Evolutionary conservation across 495 filamentous ascomycete genomes (phyloP), one percentile per base, ranked within the genome.

Genomic region (Neurospora tetrasperma): DNA sequence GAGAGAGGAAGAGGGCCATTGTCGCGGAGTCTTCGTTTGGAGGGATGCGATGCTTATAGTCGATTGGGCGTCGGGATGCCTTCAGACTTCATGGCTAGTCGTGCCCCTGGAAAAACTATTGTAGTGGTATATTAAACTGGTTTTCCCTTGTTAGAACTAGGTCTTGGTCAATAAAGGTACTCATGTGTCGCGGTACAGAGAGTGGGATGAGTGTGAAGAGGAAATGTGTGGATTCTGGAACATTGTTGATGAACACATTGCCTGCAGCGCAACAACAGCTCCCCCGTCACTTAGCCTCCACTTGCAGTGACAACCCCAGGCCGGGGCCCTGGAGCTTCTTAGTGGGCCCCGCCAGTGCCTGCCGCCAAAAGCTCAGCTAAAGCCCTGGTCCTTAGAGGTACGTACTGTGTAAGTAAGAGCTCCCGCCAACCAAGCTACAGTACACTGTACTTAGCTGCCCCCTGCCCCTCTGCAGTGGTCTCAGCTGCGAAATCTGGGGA

Each of bases 1-100:
- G 79, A 11, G 89, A 89, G 39, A 89, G 86, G 23, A 80, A 74
- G 41, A 82, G 73, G 54, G 54, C 77, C 84, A 85, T 86, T 71
- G 73, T 81, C 46, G 69, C 39, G 73, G 20, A 18, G 27, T 62
- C 14, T 35, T 66, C 54, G 54, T 66, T 59, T 59, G 48, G 20
- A 23, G 48, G 20, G 23, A 59, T 59, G n/a, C 11, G 20, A 31
- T 66, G 4, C 16, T 68, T 35, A 23, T 39, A 70, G 11, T 72
- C 70, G 41, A 23, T 41, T 42, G 38, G 62, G 1, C 16, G 46
- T n/a, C 27, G 70, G 14, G 23, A 38, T 20, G 38, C 10, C 41
- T 31, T 71, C 70, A 8, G 41, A 31, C 16, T 71, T 35, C 54
- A 66, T 66, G 54, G 54, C 54, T 66, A 38, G 6, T 16, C 12